These are phyloP conservation scores for Ceratocystis alfenasii DNA, from an alignment of 2,329 filamentous ascomycete species.

Conservation along the genomic window DNA sequence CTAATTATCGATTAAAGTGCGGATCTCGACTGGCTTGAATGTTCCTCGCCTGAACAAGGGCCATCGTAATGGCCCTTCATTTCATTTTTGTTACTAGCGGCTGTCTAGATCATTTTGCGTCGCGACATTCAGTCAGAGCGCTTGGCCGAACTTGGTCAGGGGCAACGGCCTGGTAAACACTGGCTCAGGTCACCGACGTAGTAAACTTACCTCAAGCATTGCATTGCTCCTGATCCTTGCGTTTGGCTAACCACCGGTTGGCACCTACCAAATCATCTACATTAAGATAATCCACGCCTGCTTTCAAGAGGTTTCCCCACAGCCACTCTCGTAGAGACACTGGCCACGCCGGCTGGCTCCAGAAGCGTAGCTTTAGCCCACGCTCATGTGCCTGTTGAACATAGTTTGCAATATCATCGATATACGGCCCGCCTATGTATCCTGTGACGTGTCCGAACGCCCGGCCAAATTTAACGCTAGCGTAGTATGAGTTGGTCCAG, in stretches of 20 bases:
- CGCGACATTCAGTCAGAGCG: too few species aligned
- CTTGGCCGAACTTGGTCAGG: too few species aligned
- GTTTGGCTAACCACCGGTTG: slow-evolving; percentile 12
- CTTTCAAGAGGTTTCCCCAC: slow-evolving; percentile 42
- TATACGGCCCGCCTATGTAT: slow-evolving; percentile 36
- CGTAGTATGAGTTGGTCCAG: slow-evolving; percentile 52
- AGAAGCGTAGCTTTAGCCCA: slow-evolving; percentile 48
- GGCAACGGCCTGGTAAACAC: too few species aligned
- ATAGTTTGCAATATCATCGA: slow-evolving; percentile 33
- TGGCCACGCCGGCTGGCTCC: slow-evolving; percentile 49
- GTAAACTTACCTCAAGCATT: not conserved
- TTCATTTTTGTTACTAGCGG: too few species aligned
- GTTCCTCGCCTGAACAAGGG: too few species aligned
- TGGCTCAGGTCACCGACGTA: too few species aligned
- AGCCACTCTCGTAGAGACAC: slow-evolving; percentile 41
- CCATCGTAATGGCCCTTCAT: too few species aligned
- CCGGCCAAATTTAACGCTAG: slow-evolving; percentile 45
- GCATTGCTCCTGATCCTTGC: not conserved
- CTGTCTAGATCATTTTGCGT: too few species aligned
- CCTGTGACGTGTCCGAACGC: slow-evolving; percentile 42
- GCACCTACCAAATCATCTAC: slow-evolving; percentile 41
- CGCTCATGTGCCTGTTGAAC: slow-evolving; percentile 35
- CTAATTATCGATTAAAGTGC: too few species aligned
- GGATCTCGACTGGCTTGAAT: too few species aligned
- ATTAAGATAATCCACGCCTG: slow-evolving; percentile 50